Evolutionary conservation across 148 eudicot genomes (phyloP).

Genomic region (Polygonum aviculare): DNA sequence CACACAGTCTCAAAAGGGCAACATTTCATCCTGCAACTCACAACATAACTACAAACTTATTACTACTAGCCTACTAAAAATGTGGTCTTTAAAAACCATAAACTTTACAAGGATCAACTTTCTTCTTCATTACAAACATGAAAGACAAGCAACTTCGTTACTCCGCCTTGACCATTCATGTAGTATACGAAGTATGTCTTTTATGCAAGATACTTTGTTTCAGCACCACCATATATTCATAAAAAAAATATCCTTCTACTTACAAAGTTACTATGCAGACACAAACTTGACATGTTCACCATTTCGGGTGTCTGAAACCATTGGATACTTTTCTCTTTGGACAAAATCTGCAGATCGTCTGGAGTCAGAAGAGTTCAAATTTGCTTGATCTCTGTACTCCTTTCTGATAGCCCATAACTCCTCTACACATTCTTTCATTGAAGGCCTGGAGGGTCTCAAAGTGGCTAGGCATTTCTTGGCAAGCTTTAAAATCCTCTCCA

Average conservation of each 20-base stretch:
- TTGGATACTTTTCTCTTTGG: background rate
- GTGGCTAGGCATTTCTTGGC: constrained; percentile 46
- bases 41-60: background rate
- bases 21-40: background rate
- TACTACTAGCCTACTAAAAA: background rate
- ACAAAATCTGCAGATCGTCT: constrained; percentile 31
- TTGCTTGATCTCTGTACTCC: constrained; percentile 28
- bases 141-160: background rate
- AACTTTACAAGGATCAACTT: constrained; percentile 1
- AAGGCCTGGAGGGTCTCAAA: constrained; percentile 45
- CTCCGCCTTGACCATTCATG: background rate
- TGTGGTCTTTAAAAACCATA: background rate
- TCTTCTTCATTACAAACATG: background rate
- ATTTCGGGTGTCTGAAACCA: background rate
- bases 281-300: background rate
- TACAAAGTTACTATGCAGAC: background rate
- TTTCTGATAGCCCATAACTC: constrained; percentile 54
- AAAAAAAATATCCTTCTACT: background rate
- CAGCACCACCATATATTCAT: background rate
- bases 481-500: constrained; percentile 45
- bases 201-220: background rate
- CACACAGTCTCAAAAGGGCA: background rate
- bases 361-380: constrained; percentile 13
- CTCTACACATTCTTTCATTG: constrained; percentile 67
- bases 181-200: background rate